Evolutionary conservation across 352 stramenopile species (phyloP).

Genomic region (Globisporangium alternatum): DNA sequence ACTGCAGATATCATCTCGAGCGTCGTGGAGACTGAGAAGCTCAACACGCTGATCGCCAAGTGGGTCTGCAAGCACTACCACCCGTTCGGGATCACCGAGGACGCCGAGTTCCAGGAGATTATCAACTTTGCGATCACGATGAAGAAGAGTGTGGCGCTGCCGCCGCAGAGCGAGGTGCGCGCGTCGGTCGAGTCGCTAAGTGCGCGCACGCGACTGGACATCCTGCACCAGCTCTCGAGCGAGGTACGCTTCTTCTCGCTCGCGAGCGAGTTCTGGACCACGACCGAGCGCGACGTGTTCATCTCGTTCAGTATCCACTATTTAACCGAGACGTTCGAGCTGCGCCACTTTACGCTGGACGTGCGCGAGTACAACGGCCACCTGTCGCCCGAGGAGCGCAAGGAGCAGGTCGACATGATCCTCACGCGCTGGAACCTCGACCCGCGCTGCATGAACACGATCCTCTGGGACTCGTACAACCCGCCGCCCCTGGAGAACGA

Average conservation of each 20-base stretch:
- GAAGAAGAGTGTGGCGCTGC: conserved; percentile 32
- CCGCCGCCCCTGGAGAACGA: conserved; percentile 17
- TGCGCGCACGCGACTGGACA: conserved; percentile 34
- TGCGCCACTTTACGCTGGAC: conserved; percentile 44
- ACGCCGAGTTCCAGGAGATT: conserved; percentile 43
- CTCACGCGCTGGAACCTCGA: conserved; percentile 48
- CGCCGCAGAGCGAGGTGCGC: conserved; percentile 34
- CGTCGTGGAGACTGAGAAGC: conserved; percentile 34
- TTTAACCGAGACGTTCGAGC: conserved; percentile 38
- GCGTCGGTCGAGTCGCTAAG: conserved; percentile 44
- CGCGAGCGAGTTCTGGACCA: conserved; percentile 45
- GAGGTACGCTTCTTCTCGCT: conserved; percentile 50
- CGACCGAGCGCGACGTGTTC: conserved; percentile 39
- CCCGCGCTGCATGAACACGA: conserved; percentile 39
- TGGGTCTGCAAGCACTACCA: conserved; percentile 53
- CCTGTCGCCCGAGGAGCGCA: conserved; percentile 35
- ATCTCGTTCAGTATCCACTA: conserved; percentile 50
- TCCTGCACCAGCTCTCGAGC: conserved; percentile 40
- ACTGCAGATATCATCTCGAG: conserved; percentile 23
- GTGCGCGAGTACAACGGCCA: conserved; percentile 41
- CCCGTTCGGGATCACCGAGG: conserved; percentile 39
- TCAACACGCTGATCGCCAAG: conserved; percentile 41
- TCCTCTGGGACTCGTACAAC: conserved; percentile 46
- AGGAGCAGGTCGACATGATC: conserved; percentile 38
- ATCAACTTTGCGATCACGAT: conserved; percentile 37